Evolutionary conservation across 768 basidiomycete genomes (phyloP), one percentile per base, ranked within the genome.

Genomic region (Dacryopinax spathularia): DNA sequence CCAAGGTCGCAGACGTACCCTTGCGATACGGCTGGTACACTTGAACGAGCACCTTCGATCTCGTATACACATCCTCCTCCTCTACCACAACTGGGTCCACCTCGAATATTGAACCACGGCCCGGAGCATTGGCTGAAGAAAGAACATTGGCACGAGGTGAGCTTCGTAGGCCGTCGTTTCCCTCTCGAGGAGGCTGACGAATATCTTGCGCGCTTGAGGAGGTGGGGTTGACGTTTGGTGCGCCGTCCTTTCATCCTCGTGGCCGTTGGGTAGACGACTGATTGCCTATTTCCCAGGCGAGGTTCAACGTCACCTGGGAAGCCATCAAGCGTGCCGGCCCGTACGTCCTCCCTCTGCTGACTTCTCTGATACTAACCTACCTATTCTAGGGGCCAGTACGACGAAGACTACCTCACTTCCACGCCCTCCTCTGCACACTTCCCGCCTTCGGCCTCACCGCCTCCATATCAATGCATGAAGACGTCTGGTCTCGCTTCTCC

Each of bases 261-360:
- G n/a, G n/a, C n/a, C n/a, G n/a, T n/a, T n/a, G n/a, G n/a, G n/a
- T n/a, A n/a, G n/a, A n/a, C n/a, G n/a, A n/a, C n/a, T n/a, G n/a
- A n/a, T n/a, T n/a, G n/a, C n/a, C n/a, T n/a, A n/a, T n/a, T n/a
- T n/a, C n/a, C n/a, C n/a, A n/a, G n/a, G n/a, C n/a, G n/a, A n/a
- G 94, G 36, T 91, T 99, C 69, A 83, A 94, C 27, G 83, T 98
- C 2, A 94, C 95, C 0, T 99, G 95, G 95, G 95, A 99, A 72
- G 91, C 95, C 0, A 80, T 98, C 16, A 96, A 97, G 71, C 96
- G 97, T 71, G 84, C 81, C 64, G 95, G 91, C 68, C 89, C 84
- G 93, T 94, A 75, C 68, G 91, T 85, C 7, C n/a, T n/a, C n/a
- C 13, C 27, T 10, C 33, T 9, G 6, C 62, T 33, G 3, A 31